Percentiles rank a stretch among this genome's conserved stretches.
phyloP scores from a whole-genome alignment of 2,329 filamentous ascomycete species.

The Alternaria angustiovoidea region DNA sequence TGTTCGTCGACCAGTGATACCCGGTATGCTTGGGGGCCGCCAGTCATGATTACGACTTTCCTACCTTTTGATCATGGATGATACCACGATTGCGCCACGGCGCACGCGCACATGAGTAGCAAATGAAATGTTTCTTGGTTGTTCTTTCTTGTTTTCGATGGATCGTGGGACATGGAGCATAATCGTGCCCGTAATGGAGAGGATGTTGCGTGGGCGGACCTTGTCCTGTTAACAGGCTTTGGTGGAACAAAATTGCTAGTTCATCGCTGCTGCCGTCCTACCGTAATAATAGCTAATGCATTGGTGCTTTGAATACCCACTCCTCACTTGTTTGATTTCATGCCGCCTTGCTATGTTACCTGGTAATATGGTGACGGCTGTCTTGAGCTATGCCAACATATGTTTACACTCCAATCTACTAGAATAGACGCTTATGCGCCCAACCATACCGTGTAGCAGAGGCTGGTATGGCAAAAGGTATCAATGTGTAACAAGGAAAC shows the following conservation, averaged over 20 bases:
- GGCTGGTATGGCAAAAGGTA: no score
- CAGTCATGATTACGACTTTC: slow-evolving; percentile 32
- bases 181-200: slow-evolving; percentile 25
- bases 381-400: no score
- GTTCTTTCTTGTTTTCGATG: slow-evolving; percentile 1
- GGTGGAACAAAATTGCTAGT: slow-evolving; percentile 15
- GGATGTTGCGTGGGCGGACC: not conserved
- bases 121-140: slow-evolving; percentile 18
- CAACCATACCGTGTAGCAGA: no score
- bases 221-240: not conserved
- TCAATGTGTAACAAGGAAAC: no score
- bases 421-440: no score
- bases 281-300: slow-evolving; percentile 35
- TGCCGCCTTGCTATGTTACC: no score
- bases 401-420: no score
- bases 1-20: slow-evolving; percentile 14
- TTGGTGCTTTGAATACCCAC: not conserved
- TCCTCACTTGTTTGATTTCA: not conserved
- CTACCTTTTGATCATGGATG: slow-evolving; percentile 38
- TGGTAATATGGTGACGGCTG: no score
- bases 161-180: not conserved
- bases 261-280: slow-evolving; percentile 2
- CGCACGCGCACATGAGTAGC: slow-evolving; percentile 30
- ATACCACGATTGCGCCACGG: slow-evolving; percentile 42
- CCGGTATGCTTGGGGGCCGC: slow-evolving; percentile 13